Base-by-base conservation (phyloP, 345 rosid genomes). In the Eucalyptus marginata region DNA sequence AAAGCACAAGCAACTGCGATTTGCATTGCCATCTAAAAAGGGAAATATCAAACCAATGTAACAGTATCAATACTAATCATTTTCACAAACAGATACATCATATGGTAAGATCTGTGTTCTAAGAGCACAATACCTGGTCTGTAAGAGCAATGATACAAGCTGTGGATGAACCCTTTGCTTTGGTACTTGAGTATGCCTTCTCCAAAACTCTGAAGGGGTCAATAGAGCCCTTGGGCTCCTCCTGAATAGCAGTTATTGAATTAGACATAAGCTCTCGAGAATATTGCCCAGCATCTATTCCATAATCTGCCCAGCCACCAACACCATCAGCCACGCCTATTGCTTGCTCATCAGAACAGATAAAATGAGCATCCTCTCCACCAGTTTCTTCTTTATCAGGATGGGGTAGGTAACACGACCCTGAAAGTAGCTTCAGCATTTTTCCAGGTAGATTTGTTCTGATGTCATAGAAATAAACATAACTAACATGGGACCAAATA, bases 341-440 rank as follows among this genome's bases (percentile, higher is more conserved):
- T 29, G 99, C 99, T 84, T 98, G 98, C 90, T 94, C 95, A 89
- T 97, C 96, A 24, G 93, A 56, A 90, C 98, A 97, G 49, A 98
- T 94, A 88, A 98, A 98, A 89, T 98, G 99, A 31, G 99, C 99
- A 95, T 98, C 99, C 92, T 98, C 99, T 86, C 99, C 99, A n/a
- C 99, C 99, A 31, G 99, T 97, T 66, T 94, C 97, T 91, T 97
- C 99, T 93, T 98, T 98, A 89, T 97, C 99, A 89, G 99, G 99
- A 96, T 98, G 99, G 4, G 99, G 99, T 71, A 98, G 91, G 91
- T 92, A 98, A 93, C 97, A 98, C 2, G 99, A 97, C 71, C 97
- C 99, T 13, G 99, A 98, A 83, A 95, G 91, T 87, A 98, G 94
- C 94, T 94, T 96, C 92, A 96, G 87, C 15, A 92, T 92, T 91